Evolutionary conservation across 2,329 filamentous ascomycete species (phyloP), one percentile per base, ranked within the genome.

Genomic region (Paramyrothecium roridum): DNA sequence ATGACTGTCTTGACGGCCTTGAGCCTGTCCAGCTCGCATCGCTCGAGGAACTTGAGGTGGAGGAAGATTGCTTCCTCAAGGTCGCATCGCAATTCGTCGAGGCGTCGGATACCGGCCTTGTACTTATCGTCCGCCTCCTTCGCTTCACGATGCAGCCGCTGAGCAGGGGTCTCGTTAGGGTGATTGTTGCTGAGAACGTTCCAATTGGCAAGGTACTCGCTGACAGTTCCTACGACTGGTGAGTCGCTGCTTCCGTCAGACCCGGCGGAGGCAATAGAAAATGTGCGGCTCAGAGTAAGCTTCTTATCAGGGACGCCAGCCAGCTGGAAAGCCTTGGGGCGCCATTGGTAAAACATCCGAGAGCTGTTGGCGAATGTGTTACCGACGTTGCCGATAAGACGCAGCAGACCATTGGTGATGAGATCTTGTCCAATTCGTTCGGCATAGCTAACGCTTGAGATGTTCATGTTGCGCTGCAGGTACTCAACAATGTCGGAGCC

Each of bases 1-100:
- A 99, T 88, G 52, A 99, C 96, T 22, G 93, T 93, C 80, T 99
- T 98, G 80, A 99, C 95, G 20, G 96, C 95, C 80, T 96, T 98
- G 50, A 99, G 81, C 59, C 96, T 86, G 72, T 99, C 96, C 58
- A 98, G 79, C 74, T 99, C 95, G 72, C 95, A 99, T 58, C 93
- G 91, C 78, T 99, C 95, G 74, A 99, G 91, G 74, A 97, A 99
- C 70, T 88, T 91, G 62, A 99, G 82, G 69, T 98, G 93, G 50
- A 93, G 82, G 60, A 96, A 86, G 70, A 99, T 97, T 55, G 91
- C 88, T 73, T 99, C 92, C 73, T 99, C 95, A n/a, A 99, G 80
- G 55, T 91, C 91, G 76, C 95, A 98, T 46, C 95, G 87, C 67
- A 98, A 82, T 63, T 91, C 86, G 70, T 99, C 95, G 40, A 99